Percentiles rank a stretch among this genome's conserved stretches.
Evolutionary conservation across 495 filamentous ascomycete species (phyloP).

Genomic region (Xylaria nigripes): DNA sequence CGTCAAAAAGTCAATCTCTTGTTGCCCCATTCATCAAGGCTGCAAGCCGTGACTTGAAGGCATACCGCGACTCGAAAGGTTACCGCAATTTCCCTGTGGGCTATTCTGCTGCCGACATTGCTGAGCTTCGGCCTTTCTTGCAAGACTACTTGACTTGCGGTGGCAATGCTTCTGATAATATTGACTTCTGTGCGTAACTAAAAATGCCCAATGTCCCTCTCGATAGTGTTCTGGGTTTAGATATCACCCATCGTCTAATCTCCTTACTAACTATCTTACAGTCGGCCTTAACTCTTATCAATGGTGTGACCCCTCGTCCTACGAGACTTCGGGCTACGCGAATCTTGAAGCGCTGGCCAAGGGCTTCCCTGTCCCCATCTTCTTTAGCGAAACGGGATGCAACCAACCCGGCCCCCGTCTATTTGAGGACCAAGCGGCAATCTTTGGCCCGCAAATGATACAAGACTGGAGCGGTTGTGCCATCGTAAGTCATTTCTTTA

Average conservation of each 20-base stretch:
- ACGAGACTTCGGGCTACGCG: slow-evolving; percentile 60
- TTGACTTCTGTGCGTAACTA: slow-evolving; percentile 59
- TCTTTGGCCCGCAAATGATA: slow-evolving; percentile 66
- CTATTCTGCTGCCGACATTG: slow-evolving; percentile 85
- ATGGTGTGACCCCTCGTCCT: slow-evolving; percentile 68
- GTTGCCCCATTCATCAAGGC: slow-evolving; percentile 79
- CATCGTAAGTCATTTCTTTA: background rate
- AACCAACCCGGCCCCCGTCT: slow-evolving; percentile 57
- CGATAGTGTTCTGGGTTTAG: background rate
- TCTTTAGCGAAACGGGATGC: slow-evolving; percentile 79
- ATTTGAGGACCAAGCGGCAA: slow-evolving; percentile 69
- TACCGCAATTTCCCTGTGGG: slow-evolving; percentile 80
- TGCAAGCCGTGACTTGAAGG: slow-evolving; percentile 72
- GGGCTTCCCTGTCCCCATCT: slow-evolving; percentile 64
- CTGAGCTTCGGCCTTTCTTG: slow-evolving; percentile 70
- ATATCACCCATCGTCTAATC: background rate
- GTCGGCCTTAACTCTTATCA: slow-evolving; percentile 76
- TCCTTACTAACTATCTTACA: background rate
- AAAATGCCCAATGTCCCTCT: background rate
- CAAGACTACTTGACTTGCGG: slow-evolving; percentile 84
- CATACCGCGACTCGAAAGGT: slow-evolving; percentile 65
- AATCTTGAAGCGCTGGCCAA: slow-evolving; percentile 47
- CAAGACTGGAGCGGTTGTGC: slow-evolving; percentile 74
- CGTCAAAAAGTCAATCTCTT: slow-evolving; percentile 47
- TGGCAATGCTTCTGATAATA: slow-evolving; percentile 53